Base-by-base conservation (phyloP, 2,329 filamentous ascomycete species). In the Pseudocercospora macadamiae region DNA sequence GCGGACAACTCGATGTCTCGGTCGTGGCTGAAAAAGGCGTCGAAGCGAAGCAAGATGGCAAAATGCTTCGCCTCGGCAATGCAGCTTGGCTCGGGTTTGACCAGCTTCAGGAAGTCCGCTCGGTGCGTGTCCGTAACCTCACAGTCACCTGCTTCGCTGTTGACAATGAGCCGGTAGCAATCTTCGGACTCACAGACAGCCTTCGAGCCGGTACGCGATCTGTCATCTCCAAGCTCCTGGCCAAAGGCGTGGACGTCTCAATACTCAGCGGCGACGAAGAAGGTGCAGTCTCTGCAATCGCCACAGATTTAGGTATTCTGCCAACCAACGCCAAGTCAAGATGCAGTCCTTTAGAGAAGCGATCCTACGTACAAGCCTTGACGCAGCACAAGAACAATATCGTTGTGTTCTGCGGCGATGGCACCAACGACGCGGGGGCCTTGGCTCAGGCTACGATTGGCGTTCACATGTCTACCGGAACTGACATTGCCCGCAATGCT, bases 401-500 rank as follows among this genome's bases (percentile, higher is more conserved):
- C 1, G 82, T 90, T 16, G 73, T 92, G 4, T 93, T 93, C 72
- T 82, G 84, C 51, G 90, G 90, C 30, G 90, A 93, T 66, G 90
- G 90, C 1, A 91, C 88, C 12, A 93, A 93, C 71, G 90, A 93
- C 68, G 88, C 90, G 0, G 80, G 85, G 2, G 90, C 90, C 0
- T 79, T 93, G 2, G 85, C 88, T 0, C 83, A 87, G 68, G 88
- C 90, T 1, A 83, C 82, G 4, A 82, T 93, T 25, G 90, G 90
- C 25, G 78, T 92, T 0, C 87, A 90, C 64, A 83, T 93, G 70
- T 83, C 82, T 59, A 80, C 77, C 56, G 78, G 80, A 3, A 85
- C 81, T 1, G 89, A 91, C 57, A 79, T 92, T 1, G 87, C 90
- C 0, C 78, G 83, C 54, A 80, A 79, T 2, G 87, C 88, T 0